Base-by-base conservation (phyloP, 345 rosid genomes). In the Eucalyptus tenuipes region DNA sequence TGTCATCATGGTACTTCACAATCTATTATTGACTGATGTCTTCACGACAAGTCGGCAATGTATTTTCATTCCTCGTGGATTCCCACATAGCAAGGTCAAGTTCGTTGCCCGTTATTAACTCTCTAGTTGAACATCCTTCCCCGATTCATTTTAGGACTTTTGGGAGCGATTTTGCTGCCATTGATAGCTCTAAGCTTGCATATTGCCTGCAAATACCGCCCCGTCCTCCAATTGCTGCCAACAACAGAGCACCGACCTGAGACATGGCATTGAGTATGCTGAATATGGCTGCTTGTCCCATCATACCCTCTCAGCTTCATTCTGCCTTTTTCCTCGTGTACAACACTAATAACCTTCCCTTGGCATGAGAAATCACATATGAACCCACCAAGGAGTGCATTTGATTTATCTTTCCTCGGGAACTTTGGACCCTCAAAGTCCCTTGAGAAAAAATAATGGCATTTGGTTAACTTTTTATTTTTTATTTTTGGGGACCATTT, bases 381-480 rank as follows among this genome's bases (percentile, higher is more conserved):
- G 53, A 50, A 50, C 53, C 53, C 53, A 50, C 3, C 4, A 15
- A 50, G 53, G 20, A 50, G 52, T 49, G 18, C 52, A 49, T 49
- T 49, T 15, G 52, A 0, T 49, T 49, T 49, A 49, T 49, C 7
- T 49, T 49, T 49, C 3, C 18, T 57, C n/a, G 16, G 53, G 61
- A 0, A 24, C 6, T 59, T 59, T 59, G 2, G 64, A 27, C 66
- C 64, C 4, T 11, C n/a, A 10, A 57, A 0, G 15, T 25, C 29
- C 3, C 61, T 24, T 0, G 13, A 55, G 27, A 57, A 55, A 53
- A 55, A 52, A 4, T 25, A 24, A 59, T 12, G 0, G 0, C 31
- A 29, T 59, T 59, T 59, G 66, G 66, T 59, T 25, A 59, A 27
- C 13, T 11, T 0, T 0, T 25, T 25, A 49, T 49, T 6, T 49